phyloP scores from a whole-genome alignment of 306 rosid genomes.

The Chamaecrista fasciculata region DNA sequence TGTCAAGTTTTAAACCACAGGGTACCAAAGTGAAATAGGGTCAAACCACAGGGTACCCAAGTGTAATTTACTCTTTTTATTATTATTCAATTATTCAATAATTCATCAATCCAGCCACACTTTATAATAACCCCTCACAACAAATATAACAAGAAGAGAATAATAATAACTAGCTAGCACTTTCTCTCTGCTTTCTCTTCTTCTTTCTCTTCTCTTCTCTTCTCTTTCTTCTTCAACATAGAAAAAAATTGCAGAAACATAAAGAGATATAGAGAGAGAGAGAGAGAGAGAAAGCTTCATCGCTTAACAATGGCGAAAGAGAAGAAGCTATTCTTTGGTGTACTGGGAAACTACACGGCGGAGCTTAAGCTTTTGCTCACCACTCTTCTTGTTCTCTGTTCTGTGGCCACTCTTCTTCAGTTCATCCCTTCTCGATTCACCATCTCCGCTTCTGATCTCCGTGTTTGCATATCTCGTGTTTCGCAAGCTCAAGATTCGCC shows the following conservation, averaged over 20 bases:
- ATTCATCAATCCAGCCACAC: neutral
- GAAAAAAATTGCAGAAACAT: too few species aligned
- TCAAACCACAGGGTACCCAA: too few species aligned
- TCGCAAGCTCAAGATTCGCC: neutral
- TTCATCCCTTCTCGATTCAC: constrained; percentile 64
- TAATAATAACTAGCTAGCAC: too few species aligned
- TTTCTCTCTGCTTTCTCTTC: neutral
- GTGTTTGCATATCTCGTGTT: constrained; percentile 52
- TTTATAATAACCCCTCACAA: neutral
- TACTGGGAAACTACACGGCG: constrained; percentile 39
- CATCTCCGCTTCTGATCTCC: constrained; percentile 58
- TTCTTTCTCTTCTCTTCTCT: neutral
- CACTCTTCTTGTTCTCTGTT: constrained; percentile 49
- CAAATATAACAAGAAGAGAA: too few species aligned
- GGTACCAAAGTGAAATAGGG: too few species aligned
- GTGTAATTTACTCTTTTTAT: too few species aligned
- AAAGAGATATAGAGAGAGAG: too few species aligned
- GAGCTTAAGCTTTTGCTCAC: constrained; percentile 56
- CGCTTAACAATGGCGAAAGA: constrained; percentile 25
- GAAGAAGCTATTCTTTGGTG: constrained; percentile 38
- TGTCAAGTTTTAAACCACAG: too few species aligned
- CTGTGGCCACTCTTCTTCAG: constrained; percentile 58
- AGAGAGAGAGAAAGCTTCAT: neutral
- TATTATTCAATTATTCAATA: neutral
- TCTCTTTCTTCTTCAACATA: neutral